Evolutionary conservation across 805 yeast species (phyloP).

Genomic region (Zygosaccharomyces kombuchaensis): DNA sequence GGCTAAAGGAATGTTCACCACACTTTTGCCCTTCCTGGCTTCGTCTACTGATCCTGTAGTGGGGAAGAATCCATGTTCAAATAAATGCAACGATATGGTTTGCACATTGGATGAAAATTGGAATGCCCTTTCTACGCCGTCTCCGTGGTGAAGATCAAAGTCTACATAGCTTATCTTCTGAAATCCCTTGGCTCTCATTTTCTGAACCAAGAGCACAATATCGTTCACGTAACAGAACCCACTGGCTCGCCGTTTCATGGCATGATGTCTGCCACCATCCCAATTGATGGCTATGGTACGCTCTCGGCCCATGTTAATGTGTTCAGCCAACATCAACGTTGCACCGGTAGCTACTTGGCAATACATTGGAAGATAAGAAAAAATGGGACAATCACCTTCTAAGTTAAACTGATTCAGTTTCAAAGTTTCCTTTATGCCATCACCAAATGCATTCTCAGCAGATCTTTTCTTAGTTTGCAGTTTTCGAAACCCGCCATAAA

Average conservation of each 20-base stretch:
- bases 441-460: slow-evolving; percentile 7
- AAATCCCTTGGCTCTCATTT: slow-evolving; percentile 43
- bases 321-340: slow-evolving; percentile 46
- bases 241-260: slow-evolving; percentile 47
- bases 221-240: slow-evolving; percentile 78
- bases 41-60: slow-evolving; percentile 54
- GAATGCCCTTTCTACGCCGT: slow-evolving; percentile 71
- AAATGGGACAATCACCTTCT: slow-evolving; percentile 59
- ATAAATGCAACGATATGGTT: slow-evolving; percentile 61
- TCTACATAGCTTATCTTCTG: slow-evolving; percentile 57
- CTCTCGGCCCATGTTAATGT: slow-evolving; percentile 23
- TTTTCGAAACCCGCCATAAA: slow-evolving; percentile 14
- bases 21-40: slow-evolving; percentile 38
- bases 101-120: slow-evolving; percentile 49
- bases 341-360: slow-evolving; percentile 51
- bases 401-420: slow-evolving; percentile 43
- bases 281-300: slow-evolving; percentile 54
- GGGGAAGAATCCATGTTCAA: slow-evolving; percentile 67
- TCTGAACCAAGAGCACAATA: slow-evolving; percentile 51
- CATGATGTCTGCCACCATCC: slow-evolving; percentile 81
- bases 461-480: slow-evolving; percentile 8
- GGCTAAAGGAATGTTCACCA: slow-evolving; percentile 51
- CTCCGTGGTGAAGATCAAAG: slow-evolving; percentile 76
- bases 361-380: slow-evolving; percentile 50
- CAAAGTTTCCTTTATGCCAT: slow-evolving; percentile 9